Evolutionary conservation across 2,329 filamentous ascomycete species (phyloP), one percentile per base, ranked within the genome.

Genomic region (Colletotrichum chlorophyti): DNA sequence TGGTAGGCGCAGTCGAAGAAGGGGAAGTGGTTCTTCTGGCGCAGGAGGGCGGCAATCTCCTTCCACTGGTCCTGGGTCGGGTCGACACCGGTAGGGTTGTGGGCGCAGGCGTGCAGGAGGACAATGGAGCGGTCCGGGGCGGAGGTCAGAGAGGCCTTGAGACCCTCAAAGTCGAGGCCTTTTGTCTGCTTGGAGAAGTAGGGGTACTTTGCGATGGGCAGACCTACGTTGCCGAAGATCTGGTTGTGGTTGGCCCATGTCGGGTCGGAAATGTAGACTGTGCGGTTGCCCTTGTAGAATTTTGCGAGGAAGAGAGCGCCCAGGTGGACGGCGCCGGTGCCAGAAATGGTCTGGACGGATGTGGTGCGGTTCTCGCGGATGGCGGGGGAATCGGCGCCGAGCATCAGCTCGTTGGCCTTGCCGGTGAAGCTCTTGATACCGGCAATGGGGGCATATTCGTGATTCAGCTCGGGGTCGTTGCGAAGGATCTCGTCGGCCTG

Each of bases 241-340:
- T 98, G 95, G 80, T 96, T 89, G 86, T 99, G 95, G 81, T 99
- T 99, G 66, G 91, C 93, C 95, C 95, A 99, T 62, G 95, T 99
- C 50, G 95, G 95, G 75, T 90, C 91, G 69, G 93, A 97, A 74
- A 98, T 83, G 83, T 97, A 97, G 77, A 96, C 86, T 59, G 88
- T 86, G 65, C 85, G 89, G 77, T 83, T 86, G 71, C 84, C 83
- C 70, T 82, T 80, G 83, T 91, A 97, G 86, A 98, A 99, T 75
- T 89, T 93, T 74, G 90, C 81, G 60, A 99, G 89, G 87, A 99
- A 99, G 66, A 96, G 88, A 63, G 89, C 93, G 65, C 95, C 95
- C 32, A 98, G 81, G 73, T 99, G 95, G 65, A 97, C 88, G 63
- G 95, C 95, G 67, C 95, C 95, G 63, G 95, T 99, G 68, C 95